phyloP scores from a whole-genome alignment of 306 rosid genomes.

The Castanopsis chinensis region DNA sequence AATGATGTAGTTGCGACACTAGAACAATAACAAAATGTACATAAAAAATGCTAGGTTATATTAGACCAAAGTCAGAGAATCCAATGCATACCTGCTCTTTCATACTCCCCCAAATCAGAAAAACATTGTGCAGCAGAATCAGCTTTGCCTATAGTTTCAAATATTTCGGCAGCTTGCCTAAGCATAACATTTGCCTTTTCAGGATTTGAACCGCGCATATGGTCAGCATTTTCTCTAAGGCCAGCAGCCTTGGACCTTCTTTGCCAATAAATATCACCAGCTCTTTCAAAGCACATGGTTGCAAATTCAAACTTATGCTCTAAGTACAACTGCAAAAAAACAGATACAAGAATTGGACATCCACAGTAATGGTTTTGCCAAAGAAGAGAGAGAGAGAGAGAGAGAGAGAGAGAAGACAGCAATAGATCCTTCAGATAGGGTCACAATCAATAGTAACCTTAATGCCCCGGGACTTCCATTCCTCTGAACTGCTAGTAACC shows the following conservation, averaged over 20 bases:
- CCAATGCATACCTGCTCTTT: constrained; percentile 58
- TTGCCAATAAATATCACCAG: constrained; percentile 72
- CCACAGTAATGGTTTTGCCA: not conserved
- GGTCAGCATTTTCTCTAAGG: constrained; percentile 52
- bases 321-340: constrained; percentile 45
- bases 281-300: constrained; percentile 77
- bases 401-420: not conserved
- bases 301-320: constrained; percentile 69
- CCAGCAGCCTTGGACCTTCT: constrained; percentile 65
- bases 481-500: constrained; percentile 69
- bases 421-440: not conserved
- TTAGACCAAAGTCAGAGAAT: not conserved
- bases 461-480: constrained; percentile 72
- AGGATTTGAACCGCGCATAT: constrained; percentile 36
- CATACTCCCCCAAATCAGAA: constrained; percentile 59
- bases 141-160: constrained; percentile 57
- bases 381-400: not conserved
- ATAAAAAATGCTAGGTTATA: not conserved
- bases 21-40: not conserved
- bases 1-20: not conserved
- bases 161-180: constrained; percentile 71
- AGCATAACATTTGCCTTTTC: constrained; percentile 52
- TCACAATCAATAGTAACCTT: constrained; percentile 39
- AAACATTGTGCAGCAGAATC: constrained; percentile 69
- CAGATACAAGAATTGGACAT: not conserved